Evolutionary conservation across 805 yeast species (phyloP).

Genomic region (Metschnikowia cubensis): DNA sequence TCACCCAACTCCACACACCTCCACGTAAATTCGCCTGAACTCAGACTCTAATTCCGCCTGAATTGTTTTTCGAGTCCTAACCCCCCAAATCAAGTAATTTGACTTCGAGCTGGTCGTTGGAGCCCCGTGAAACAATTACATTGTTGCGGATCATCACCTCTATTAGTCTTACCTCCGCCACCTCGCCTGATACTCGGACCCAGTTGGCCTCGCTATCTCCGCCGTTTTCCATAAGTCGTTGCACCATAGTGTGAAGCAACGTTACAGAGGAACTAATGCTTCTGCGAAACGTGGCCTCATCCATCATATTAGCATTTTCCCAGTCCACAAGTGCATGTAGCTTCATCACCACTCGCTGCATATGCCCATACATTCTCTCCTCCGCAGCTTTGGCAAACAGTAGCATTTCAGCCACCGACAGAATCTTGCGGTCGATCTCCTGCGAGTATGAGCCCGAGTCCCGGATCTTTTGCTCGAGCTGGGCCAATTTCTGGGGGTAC

Average conservation of each 20-base stretch:
- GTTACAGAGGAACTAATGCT: constrained; percentile 12
- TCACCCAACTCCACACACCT: no score
- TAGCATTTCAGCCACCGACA: not conserved
- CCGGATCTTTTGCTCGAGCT: constrained; percentile 5
- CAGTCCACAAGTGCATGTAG: constrained; percentile 22
- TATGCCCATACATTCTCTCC: constrained; percentile 12
- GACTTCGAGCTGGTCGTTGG: not conserved
- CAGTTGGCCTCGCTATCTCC: constrained; percentile 7
- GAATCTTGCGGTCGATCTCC: constrained; percentile 4
- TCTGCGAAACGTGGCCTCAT: constrained; percentile 14
- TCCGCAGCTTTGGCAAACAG: constrained; percentile 9
- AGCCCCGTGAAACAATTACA: constrained; percentile 2
- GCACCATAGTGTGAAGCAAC: constrained; percentile 11
- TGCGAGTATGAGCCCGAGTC: constrained; percentile 5
- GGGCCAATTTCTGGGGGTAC: constrained; percentile 12
- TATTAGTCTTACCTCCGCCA: constrained; percentile 13
- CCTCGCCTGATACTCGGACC: constrained; percentile 8
- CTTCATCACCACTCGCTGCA: constrained; percentile 19
- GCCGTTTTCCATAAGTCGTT: constrained; percentile 3
- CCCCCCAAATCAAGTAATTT: constrained; percentile 1
- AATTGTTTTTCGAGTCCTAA: no score
- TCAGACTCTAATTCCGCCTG: no score
- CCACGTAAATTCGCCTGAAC: no score
- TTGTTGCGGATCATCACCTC: constrained; percentile 16
- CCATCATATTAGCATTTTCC: constrained; percentile 19